A percentile compares a stretch with the other conserved stretches of the same genome.
Evolutionary conservation across 768 basidiomycete genomes (phyloP).

Genomic region (Cubamyces sp.): DNA sequence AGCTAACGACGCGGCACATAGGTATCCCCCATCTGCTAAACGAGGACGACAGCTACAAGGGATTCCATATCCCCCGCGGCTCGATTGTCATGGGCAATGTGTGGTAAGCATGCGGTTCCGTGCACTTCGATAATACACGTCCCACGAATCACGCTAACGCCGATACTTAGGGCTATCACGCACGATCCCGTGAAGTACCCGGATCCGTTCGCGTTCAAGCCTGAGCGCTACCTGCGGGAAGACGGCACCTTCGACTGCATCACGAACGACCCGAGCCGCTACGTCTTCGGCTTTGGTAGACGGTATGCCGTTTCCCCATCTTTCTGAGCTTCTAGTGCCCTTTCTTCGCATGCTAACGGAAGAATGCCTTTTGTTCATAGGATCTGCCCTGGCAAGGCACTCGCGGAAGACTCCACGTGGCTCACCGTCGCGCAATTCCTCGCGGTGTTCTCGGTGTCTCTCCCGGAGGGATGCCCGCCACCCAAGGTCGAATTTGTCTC

Average conservation of each 20-base stretch:
- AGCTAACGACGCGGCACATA: background rate
- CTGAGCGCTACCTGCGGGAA: constrained; percentile 18
- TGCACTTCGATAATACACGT: too few species aligned
- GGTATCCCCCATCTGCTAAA: constrained; percentile 25
- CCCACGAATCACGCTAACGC: too few species aligned
- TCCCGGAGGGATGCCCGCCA: constrained; percentile 10
- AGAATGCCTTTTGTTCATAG: background rate
- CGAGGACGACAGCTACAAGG: constrained; percentile 31
- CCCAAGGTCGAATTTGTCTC: constrained; percentile 22
- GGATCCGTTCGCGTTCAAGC: constrained; percentile 15
- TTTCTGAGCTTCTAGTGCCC: background rate
- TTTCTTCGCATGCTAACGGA: background rate
- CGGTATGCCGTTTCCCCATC: constrained; percentile 5
- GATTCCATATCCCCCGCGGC: constrained; percentile 29
- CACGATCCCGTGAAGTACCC: constrained; percentile 20
- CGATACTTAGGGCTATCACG: constrained; percentile 21
- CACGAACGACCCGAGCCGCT: constrained; percentile 19
- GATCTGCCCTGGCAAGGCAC: constrained; percentile 31
- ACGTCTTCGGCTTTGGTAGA: constrained; percentile 19
- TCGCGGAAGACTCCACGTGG: constrained; percentile 32
- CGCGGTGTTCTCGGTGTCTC: constrained; percentile 26
- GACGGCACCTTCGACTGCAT: constrained; percentile 19
- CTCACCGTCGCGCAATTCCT: constrained; percentile 29
- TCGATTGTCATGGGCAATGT: constrained; percentile 29
- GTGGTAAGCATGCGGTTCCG: constrained; percentile 17